These are phyloP conservation scores for Aspergillus tanneri DNA, from an alignment of 2,329 filamentous ascomycete species.

Conservation along the genomic window DNA sequence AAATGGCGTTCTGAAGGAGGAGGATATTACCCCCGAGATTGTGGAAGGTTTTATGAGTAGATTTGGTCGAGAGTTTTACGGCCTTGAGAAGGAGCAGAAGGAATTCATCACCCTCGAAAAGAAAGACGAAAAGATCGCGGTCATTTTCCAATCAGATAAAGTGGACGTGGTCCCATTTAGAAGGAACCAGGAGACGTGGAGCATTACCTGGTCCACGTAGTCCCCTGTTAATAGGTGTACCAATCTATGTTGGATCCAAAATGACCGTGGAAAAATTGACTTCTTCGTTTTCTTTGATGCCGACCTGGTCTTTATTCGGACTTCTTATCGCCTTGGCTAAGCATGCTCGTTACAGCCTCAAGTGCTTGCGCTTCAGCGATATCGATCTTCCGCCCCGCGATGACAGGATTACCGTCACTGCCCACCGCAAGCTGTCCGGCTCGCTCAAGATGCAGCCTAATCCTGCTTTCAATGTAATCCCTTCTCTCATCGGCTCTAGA, in stretches of 20 bases:
- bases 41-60: constrained; percentile 59
- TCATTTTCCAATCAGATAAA: constrained; percentile 55
- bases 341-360: constrained; percentile 40
- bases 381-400: constrained; percentile 41
- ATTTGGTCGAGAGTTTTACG: constrained; percentile 60
- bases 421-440: constrained; percentile 40
- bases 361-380: constrained; percentile 43
- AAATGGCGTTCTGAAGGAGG: constrained; percentile 53
- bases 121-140: constrained; percentile 55
- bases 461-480: constrained; percentile 80
- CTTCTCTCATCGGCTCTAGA: constrained; percentile 69
- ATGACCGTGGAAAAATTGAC: constrained; percentile 5
- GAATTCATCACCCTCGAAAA: constrained; percentile 58
- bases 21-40: constrained; percentile 55
- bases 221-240: neutral
- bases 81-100: constrained; percentile 48
- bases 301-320: constrained; percentile 11
- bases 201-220: constrained; percentile 33
- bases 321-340: constrained; percentile 29
- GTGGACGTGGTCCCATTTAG: constrained; percentile 67
- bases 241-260: neutral
- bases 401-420: constrained; percentile 33
- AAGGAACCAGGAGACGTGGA: constrained; percentile 56
- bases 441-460: constrained; percentile 70
- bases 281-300: constrained; percentile 1